These are phyloP conservation scores for Gentiana macrophylla DNA, from an alignment of 257 asterid genomes.

Conservation along the genomic window DNA sequence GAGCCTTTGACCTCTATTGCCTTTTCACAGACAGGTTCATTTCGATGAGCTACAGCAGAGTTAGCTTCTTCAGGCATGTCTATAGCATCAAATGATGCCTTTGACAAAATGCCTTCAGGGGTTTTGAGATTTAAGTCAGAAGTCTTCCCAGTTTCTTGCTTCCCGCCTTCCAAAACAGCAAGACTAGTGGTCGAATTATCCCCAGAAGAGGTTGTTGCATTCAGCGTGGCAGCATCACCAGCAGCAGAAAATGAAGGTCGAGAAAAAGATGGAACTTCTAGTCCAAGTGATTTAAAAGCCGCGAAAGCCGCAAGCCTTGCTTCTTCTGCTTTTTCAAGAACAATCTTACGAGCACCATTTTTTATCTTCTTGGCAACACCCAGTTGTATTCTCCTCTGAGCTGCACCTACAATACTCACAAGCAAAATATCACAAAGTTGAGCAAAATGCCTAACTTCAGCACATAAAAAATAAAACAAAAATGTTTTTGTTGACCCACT, in stretches of 20 bases:
- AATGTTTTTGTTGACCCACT: background rate
- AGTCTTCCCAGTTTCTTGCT: constrained; percentile 24
- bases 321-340: constrained; percentile 96
- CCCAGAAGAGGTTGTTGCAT: constrained; percentile 41
- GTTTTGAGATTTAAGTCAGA: constrained; percentile 15
- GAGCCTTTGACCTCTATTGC: constrained; percentile 26
- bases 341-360: constrained; percentile 88
- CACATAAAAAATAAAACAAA: background rate
- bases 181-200: constrained; percentile 63
- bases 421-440: constrained; percentile 12
- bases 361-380: constrained; percentile 93
- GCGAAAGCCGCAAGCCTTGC: constrained; percentile 93
- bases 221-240: constrained; percentile 35
- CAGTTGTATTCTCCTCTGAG: constrained; percentile 58
- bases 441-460: constrained; percentile 1
- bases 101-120: constrained; percentile 24
- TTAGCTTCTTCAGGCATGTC: constrained; percentile 20
- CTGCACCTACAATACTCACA: constrained; percentile 34
- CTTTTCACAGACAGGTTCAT: constrained; percentile 23
- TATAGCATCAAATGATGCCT: constrained; percentile 19
- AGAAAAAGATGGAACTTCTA: constrained; percentile 53
- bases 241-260: constrained; percentile 36
- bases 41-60: constrained; percentile 14
- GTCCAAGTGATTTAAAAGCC: constrained; percentile 88
- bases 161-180: constrained; percentile 26